Conservation (phyloP, 176 grass and related monocot species). For the Hsuehochloa calcarea region DNA sequence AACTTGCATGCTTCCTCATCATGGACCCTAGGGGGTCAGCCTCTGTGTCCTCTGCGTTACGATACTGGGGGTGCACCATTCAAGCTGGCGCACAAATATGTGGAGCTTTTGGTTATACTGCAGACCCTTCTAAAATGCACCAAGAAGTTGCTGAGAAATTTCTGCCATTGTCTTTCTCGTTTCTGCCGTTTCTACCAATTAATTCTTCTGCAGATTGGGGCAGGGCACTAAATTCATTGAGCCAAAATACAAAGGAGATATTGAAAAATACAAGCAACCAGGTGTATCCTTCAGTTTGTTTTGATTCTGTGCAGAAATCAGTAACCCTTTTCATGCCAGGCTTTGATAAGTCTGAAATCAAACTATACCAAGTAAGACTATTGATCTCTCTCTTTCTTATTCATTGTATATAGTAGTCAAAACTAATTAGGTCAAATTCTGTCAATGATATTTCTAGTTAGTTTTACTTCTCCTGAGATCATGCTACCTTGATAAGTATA, state of each 20-base stretch:
- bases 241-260: conserved; percentile 49
- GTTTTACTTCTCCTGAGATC: background rate
- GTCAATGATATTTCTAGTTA: background rate
- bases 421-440: background rate
- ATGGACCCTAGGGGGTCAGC: conserved; percentile 54
- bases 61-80: conserved; percentile 95
- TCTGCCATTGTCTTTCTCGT: conserved; percentile 59
- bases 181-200: conserved; percentile 51
- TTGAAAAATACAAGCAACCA: conserved; percentile 28
- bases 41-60: conserved; percentile 60
- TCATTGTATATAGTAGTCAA: background rate
- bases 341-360: conserved; percentile 90
- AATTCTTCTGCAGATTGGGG: conserved; percentile 51
- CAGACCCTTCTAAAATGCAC: conserved; percentile 45
- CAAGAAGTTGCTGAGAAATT: conserved; percentile 59
- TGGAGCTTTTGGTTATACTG: conserved; percentile 73
- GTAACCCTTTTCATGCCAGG: conserved; percentile 90
- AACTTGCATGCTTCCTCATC: conserved; percentile 80
- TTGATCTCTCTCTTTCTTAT: background rate
- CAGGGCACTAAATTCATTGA: conserved; percentile 38
- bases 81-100: conserved; percentile 77
- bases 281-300: conserved; percentile 57
- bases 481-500: background rate
- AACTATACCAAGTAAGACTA: conserved; percentile 75
- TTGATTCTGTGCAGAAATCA: conserved; percentile 65